These are phyloP conservation scores for Phytophthora ohioensis DNA, from an alignment of 352 stramenopile genomes.

Conservation along the genomic window DNA sequence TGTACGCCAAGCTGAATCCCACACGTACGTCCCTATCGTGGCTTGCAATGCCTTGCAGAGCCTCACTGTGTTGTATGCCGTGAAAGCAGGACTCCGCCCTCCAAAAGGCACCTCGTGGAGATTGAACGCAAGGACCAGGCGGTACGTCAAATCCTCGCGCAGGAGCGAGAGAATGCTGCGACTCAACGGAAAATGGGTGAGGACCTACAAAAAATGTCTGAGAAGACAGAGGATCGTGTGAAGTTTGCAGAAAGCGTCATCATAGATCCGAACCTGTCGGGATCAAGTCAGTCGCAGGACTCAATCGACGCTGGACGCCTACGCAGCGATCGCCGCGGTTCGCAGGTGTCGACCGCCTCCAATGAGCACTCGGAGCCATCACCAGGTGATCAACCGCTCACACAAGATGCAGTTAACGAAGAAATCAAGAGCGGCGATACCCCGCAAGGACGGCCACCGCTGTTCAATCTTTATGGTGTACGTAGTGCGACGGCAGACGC, in stretches of 20 bases:
- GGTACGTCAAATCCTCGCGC: neutral
- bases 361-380: conserved; percentile 42
- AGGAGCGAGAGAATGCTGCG: neutral
- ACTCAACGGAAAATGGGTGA: conserved; percentile 1
- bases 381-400: conserved; percentile 24
- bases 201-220: neutral
- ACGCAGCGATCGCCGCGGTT: conserved; percentile 16
- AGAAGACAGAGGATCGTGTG: neutral
- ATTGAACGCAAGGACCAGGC: conserved; percentile 11
- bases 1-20: conserved; percentile 6
- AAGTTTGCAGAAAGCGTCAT: neutral
- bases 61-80: neutral
- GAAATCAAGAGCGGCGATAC: conserved; percentile 29
- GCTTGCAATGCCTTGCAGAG: neutral
- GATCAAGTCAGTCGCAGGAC: conserved; percentile 45
- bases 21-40: conserved; percentile 15
- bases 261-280: conserved; percentile 18
- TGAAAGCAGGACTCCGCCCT: conserved; percentile 32
- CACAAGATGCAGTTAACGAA: conserved; percentile 25
- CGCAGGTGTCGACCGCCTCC: conserved; percentile 29
- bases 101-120: conserved; percentile 19
- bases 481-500: neutral
- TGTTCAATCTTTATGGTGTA: conserved; percentile 33
- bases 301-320: conserved; percentile 28
- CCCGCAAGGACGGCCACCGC: conserved; percentile 11